Percentiles rank a stretch among this genome's conserved stretches.
These are phyloP conservation scores for Tuber microsphaerosporum DNA, from an alignment of 495 filamentous ascomycete genomes.

Conservation along the genomic window DNA sequence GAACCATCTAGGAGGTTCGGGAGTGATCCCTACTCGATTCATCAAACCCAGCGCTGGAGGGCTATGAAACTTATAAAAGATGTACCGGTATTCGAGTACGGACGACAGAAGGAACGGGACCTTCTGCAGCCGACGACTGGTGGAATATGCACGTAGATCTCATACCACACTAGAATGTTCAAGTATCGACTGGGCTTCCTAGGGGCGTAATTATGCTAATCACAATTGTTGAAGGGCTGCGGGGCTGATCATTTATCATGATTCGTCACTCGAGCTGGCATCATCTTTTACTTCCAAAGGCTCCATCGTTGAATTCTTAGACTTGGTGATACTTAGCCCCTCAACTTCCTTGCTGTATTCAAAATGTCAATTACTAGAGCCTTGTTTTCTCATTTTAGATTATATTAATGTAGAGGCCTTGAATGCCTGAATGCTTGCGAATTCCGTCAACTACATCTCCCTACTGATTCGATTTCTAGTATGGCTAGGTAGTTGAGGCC, in stretches of 20 bases:
- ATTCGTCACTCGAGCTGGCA: background rate
- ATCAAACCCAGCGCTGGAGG: background rate
- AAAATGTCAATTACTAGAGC: background rate
- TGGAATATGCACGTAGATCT: background rate
- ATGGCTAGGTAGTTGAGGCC: background rate
- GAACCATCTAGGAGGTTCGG: background rate
- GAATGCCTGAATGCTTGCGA: background rate
- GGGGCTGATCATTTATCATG: background rate
- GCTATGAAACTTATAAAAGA: background rate
- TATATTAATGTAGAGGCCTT: background rate
- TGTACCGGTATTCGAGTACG: too few species aligned
- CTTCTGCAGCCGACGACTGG: background rate
- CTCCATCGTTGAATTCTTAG: background rate
- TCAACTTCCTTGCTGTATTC: background rate
- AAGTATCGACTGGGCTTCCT: background rate
- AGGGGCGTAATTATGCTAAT: background rate
- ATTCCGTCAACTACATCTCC: background rate
- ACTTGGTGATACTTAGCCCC: background rate
- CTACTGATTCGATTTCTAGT: background rate
- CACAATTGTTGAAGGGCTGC: background rate
- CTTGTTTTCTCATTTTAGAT: background rate
- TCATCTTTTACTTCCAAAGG: background rate
- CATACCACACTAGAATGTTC: background rate
- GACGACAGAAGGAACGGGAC: background rate
- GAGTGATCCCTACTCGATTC: background rate